Base-by-base conservation (phyloP, 1,139 yeast genomes). In the Sugiyamaella neomexicana region DNA sequence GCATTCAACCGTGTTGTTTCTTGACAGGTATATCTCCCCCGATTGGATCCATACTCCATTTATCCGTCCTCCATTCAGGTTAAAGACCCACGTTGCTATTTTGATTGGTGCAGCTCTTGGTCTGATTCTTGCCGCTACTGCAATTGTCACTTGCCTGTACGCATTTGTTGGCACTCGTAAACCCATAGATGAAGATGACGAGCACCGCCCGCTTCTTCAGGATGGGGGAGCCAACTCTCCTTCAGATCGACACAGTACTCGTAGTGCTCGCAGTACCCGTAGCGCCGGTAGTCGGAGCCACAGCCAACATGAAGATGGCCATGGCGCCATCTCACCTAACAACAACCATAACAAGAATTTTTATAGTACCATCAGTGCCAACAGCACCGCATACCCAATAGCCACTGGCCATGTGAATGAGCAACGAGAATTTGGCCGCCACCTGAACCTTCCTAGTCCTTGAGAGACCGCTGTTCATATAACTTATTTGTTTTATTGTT, bases 1-100 rank as follows among this genome's bases (percentile, higher is more conserved):
- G 12, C 46, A 27, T 9, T 54, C 72, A 2, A 89, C 96, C 56
- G 82, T 90, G 1, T 80, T 89, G 56, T 71, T 86, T 16, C 75
- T 89, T 32, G 96, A 90, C 62, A 75, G 83, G 52, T 91, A 93
- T 4, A 72, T 84, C 13, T 74, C 80, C 9, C 80, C 85, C 5
- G 67, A 69, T 1, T 89, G 97, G 97, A 68, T 88, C 13, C 46
- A 55, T 25, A 54, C 47, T 5, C 69, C 70, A n/a, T 56, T 65
- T 25, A 42, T 59, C 15, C 55, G 52, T 37, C 70, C 69, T 12
- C 72, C 70, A 15, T 67, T 63, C 52, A 60, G 60, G 31, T 58
- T 73, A 50, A 61, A 70, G 51, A 62, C 76, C 52, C 66, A 63
- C 25, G 67, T 67, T 43, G 73, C 72, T 5, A 64, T 71, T 44